Conservation (phyloP, 306 rosid genomes). For the Quercus robur region DNA sequence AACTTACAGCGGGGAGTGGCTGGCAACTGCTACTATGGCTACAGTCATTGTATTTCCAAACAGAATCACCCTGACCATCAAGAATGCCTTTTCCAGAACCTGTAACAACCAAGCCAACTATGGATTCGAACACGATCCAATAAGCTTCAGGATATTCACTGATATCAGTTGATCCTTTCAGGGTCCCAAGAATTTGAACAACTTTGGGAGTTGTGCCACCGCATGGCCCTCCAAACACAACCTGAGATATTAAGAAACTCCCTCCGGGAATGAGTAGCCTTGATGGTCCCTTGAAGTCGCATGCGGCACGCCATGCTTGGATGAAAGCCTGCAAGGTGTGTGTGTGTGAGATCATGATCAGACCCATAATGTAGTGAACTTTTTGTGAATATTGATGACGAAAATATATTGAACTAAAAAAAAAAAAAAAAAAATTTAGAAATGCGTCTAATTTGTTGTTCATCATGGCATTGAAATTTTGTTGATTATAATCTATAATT, state of each 20-base stretch:
- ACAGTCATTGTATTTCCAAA: slow-evolving; percentile 54
- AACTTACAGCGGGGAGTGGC: slow-evolving; percentile 63
- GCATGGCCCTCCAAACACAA: slow-evolving; percentile 74
- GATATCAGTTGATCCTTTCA: slow-evolving; percentile 51
- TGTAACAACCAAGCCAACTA: slow-evolving; percentile 44
- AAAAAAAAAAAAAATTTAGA: no score
- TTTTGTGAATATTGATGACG: not conserved
- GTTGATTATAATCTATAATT: no score
- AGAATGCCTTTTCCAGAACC: slow-evolving; percentile 56
- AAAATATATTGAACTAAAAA: no score
- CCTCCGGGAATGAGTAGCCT: slow-evolving; percentile 60
- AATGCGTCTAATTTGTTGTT: no score
- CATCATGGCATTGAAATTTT: no score
- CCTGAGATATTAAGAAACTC: slow-evolving; percentile 34
- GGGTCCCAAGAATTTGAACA: slow-evolving; percentile 50
- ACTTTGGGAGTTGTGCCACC: slow-evolving; percentile 29
- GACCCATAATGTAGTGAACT: not conserved
- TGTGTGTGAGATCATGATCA: not conserved
- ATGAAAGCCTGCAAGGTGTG: slow-evolving; percentile 52
- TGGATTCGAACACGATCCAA: slow-evolving; percentile 58
- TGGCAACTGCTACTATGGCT: slow-evolving; percentile 17
- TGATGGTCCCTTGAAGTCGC: slow-evolving; percentile 32
- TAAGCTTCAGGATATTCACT: slow-evolving; percentile 8
- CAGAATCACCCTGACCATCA: slow-evolving; percentile 56
- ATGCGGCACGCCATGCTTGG: slow-evolving; percentile 56